Percentiles rank a stretch among this genome's conserved stretches.
phyloP scores from a whole-genome alignment of 192 early-diverging fungal genomes.

The Podochytrium sp. region DNA sequence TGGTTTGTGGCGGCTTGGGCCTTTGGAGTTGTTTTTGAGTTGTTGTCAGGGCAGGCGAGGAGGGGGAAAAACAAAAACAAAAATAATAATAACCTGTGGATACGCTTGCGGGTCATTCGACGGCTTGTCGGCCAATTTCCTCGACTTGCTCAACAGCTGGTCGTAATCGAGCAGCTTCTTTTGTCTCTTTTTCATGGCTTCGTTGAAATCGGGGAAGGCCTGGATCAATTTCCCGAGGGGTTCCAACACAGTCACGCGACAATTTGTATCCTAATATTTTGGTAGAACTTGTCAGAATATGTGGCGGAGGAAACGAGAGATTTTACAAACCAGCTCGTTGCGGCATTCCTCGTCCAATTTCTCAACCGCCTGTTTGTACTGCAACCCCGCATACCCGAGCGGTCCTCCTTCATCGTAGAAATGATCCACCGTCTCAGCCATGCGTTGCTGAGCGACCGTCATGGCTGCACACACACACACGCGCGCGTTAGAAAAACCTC shows the following conservation, averaged over 20 bases:
- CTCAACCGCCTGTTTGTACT: conserved; percentile 83
- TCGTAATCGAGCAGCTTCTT: conserved; percentile 94
- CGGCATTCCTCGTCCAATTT: conserved; percentile 80
- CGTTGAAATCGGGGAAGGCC: conserved; percentile 92
- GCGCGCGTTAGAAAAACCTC: background rate
- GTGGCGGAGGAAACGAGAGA: background rate
- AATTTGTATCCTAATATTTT: conserved; percentile 86
- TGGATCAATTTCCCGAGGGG: conserved; percentile 81
- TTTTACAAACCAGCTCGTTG: conserved; percentile 70
- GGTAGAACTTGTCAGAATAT: background rate
- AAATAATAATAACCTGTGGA: background rate
- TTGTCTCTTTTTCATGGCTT: conserved; percentile 85
- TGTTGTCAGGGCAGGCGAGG: background rate
- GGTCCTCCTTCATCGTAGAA: conserved; percentile 87
- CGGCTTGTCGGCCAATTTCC: conserved; percentile 83
- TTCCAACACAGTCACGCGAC: conserved; percentile 84
- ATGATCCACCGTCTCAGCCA: conserved; percentile 85
- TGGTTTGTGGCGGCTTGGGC: conserved; percentile 83
- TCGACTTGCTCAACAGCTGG: conserved; percentile 65
- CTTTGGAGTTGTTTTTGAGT: conserved; percentile 33
- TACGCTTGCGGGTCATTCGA: conserved; percentile 64
- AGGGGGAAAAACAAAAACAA: too few relatives aligned
- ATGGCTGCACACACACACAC: conserved; percentile 56
- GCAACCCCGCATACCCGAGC: conserved; percentile 71
- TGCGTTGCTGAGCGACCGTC: conserved; percentile 80